These are phyloP conservation scores for Dryas integrifolia DNA, from an alignment of 331 rosid genomes.

Conservation along the genomic window DNA sequence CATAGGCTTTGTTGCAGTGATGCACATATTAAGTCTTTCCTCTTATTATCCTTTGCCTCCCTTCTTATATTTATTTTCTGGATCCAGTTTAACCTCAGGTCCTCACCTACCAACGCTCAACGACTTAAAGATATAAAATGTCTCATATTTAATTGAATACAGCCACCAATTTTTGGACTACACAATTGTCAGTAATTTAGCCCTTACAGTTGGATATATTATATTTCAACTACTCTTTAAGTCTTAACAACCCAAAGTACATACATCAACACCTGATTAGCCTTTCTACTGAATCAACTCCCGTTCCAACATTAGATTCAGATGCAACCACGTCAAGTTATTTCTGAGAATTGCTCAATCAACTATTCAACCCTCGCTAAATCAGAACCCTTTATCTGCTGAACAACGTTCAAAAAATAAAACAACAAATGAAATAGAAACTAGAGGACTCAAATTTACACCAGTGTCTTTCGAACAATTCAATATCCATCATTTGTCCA, in stretches of 20 bases:
- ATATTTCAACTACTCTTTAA: neutral
- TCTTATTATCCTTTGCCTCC: too few relatives aligned
- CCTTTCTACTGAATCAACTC: neutral
- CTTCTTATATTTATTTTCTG: too few relatives aligned
- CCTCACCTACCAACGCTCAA: too few relatives aligned
- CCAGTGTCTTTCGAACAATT: constrained; percentile 35
- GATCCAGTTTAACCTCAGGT: too few relatives aligned
- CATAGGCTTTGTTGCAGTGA: too few relatives aligned
- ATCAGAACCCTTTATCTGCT: constrained; percentile 12
- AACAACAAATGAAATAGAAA: constrained; percentile 43
- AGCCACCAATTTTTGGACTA: too few relatives aligned
- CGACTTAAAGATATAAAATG: too few relatives aligned
- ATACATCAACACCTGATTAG: neutral
- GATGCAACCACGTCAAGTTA: neutral
- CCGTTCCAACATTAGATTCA: neutral
- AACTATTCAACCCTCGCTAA: neutral
- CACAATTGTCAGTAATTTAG: neutral
- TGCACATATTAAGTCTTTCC: too few relatives aligned
- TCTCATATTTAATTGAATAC: too few relatives aligned
- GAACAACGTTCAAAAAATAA: constrained; percentile 33
- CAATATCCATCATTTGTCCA: constrained; percentile 35
- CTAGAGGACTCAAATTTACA: constrained; percentile 51
- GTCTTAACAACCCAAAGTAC: neutral
- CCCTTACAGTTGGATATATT: neutral
- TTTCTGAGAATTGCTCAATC: neutral